These are phyloP conservation scores for Yarrowia sp. DNA, from an alignment of 805 yeast genomes.

Conservation along the genomic window DNA sequence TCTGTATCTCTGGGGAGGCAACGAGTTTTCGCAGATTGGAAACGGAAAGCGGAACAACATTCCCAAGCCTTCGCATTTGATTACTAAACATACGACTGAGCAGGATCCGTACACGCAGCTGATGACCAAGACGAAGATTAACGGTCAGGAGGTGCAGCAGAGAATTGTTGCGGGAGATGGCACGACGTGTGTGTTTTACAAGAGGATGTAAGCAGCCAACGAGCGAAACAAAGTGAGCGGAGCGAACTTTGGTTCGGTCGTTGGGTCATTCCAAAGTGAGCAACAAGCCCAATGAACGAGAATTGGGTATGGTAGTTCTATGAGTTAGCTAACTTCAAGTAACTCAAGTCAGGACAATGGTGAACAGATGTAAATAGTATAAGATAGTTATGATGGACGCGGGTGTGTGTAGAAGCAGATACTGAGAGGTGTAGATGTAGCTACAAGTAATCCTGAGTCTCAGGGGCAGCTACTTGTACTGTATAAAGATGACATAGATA, in stretches of 20 bases:
- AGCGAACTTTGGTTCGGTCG: background rate
- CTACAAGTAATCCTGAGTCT: no score
- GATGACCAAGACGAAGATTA: conserved; percentile 40
- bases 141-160: conserved; percentile 55
- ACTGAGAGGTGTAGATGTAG: no score
- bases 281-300: no score
- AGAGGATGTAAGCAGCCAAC: conserved; percentile 39
- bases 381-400: background rate
- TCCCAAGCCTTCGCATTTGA: conserved; percentile 40
- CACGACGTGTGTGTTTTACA: conserved; percentile 70
- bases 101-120: conserved; percentile 23
- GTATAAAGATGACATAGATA: no score
- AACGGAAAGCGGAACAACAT: conserved; percentile 74
- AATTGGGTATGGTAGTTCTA: no score
- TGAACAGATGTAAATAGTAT: conserved; percentile 3
- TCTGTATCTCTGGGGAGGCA: conserved; percentile 83
- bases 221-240: background rate
- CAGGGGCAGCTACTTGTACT: no score
- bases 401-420: no score
- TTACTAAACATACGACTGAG: conserved; percentile 13
- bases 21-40: conserved; percentile 82
- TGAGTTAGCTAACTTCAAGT: no score
- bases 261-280: no score
- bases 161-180: conserved; percentile 67
- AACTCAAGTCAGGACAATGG: no score